Percentiles rank a stretch among this genome's conserved stretches.
phyloP scores from a whole-genome alignment of 495 filamentous ascomycete genomes.

The Aspergillus ostianus region DNA sequence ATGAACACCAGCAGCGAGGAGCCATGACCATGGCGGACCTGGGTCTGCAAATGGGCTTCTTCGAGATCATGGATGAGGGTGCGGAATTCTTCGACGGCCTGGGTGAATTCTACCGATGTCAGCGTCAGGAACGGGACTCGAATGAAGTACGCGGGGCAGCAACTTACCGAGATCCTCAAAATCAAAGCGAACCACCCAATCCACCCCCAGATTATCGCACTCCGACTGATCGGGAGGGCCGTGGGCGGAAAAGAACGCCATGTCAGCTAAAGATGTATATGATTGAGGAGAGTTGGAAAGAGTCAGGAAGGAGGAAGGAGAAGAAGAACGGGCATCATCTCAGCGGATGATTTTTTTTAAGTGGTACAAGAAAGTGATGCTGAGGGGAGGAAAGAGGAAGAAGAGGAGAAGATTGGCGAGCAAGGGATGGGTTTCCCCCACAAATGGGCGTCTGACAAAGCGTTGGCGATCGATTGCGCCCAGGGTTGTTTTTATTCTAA shows the following conservation, averaged over 20 bases:
- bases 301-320: neutral
- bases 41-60: conserved; percentile 73
- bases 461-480: neutral
- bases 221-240: conserved; percentile 24
- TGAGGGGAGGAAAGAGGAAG: neutral
- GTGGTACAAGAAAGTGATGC: neutral
- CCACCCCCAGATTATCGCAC: conserved; percentile 39
- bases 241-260: conserved; percentile 12
- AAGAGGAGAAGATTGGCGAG: neutral
- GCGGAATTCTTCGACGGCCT: conserved; percentile 70
- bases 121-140: neutral
- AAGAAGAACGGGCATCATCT: neutral
- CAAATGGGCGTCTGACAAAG: neutral
- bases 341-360: neutral
- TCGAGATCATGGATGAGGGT: conserved; percentile 72
- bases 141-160: conserved; percentile 15
- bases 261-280: conserved; percentile 14
- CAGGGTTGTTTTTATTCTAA: neutral
- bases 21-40: conserved; percentile 78
- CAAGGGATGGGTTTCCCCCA: neutral
- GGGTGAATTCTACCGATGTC: conserved; percentile 54
- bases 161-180: conserved; percentile 37
- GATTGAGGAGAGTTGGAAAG: neutral
- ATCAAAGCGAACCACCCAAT: conserved; percentile 44
- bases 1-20: conserved; percentile 77